Base-by-base conservation (phyloP, 2,329 filamentous ascomycete genomes). In the Endoconidiophora laricicola region DNA sequence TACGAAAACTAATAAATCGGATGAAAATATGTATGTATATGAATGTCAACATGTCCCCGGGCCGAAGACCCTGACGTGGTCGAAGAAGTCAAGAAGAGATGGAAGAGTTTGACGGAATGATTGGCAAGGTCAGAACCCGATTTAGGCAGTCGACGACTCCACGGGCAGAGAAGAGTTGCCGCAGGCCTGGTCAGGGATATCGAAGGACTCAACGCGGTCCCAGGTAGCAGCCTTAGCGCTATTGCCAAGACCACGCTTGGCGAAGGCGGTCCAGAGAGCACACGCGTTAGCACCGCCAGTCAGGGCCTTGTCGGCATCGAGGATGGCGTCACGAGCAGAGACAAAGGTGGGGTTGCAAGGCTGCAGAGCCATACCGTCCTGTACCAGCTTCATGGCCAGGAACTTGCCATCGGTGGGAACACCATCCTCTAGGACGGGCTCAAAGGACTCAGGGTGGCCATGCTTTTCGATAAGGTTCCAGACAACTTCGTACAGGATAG, bases 381-480 rank as follows among this genome's bases (percentile, higher is more conserved):
- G 52, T 3, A 76, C 70, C 2, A 77, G 59, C 62, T 75, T 71
- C 66, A 75, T 65, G 5, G 63, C 57, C 14, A 75, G 61, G 56
- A 67, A 75, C 52, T 68, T 69, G 18, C 73, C 73, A 51, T 76
- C 72, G 0, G 63, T 69, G 2, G 73, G 72, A 1, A 74, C 64
- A 2, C 70, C 68, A 9, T 29, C 49, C 43, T 60, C 56, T 46
- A 74, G 68, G 1, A 60, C 58, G 0, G 73, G 73, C 14, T 59
- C 56, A 6, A 60, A 60, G 0, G 54, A 61, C 43, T 67, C 62
- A 40, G 67, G 73, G 61, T 71, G 72, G 50, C 73, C 73, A 54
- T 74, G 60, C 61, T 71, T 72, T 47, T 73, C 73, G 52, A 76
- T 71, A 33, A 77, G 57, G 60, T 73, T 74, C 73, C 74, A 77